Evolutionary conservation across 768 basidiomycete species (phyloP), one percentile per base, ranked within the genome.

Genomic region (Russula ochroleuca): DNA sequence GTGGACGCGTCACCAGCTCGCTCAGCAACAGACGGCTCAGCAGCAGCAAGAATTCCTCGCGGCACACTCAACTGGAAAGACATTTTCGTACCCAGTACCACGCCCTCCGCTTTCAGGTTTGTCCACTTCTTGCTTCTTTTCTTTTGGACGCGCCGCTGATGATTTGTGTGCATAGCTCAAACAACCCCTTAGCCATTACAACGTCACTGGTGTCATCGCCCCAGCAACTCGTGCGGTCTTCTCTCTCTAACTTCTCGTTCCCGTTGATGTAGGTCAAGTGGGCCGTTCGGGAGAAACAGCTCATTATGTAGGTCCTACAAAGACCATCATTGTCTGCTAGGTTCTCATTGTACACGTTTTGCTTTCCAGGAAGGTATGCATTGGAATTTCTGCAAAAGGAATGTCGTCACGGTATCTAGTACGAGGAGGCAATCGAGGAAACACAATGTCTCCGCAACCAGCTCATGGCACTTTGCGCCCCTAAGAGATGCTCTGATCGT

Each of bases 181-280:
- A 28, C 28, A 28, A 28, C 28, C 28, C 5, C 28, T 28, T 28
- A 28, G 95, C 94, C 66, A 25, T 74, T 65, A 62, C 74, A 25
- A 66, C 70, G 61, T 25, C 76, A 52, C 65, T 74, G 9, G 70
- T 73, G 25, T 57, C 75, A 23, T 72, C 81, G 2, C 71, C 71
- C 8, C 67, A 70, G 23, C 68, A 70, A 3, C 67, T 72, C 28
- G 64, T 69, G 48, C 72, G 68, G 48, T 55, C 80, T 9, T 83
- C 86, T 0, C 66, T 74, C 6, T 77, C 81, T 6, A 57, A 28
- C 17, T 91, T 89, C 80, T 88, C 86, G 68, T 79, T 89, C 25
- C 79, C 78, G 14, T 85, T 88, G 13, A 90, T 88, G 2, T 90
- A 65, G 49, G 64, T 65, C 19, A 50, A 57, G 15, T 51, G 64